These are phyloP conservation scores for Rhynchospora breviuscula DNA, from an alignment of 176 grass and related monocot genomes.

Conservation along the genomic window DNA sequence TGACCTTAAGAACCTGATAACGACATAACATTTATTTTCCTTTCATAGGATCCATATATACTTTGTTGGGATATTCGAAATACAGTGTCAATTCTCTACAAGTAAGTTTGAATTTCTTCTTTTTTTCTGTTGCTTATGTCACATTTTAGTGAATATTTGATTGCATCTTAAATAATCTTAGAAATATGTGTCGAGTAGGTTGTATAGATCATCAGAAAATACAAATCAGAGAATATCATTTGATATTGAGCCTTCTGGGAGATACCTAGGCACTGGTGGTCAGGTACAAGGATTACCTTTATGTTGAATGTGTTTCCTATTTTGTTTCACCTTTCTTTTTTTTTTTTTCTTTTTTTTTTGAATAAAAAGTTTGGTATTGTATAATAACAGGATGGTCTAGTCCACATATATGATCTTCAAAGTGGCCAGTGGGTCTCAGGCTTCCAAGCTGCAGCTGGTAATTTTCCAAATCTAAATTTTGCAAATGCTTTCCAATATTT, in stretches of 20 bases:
- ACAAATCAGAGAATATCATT: constrained; percentile 95
- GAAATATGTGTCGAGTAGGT: constrained; percentile 34
- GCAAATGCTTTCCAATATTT: not conserved
- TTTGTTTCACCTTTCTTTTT: constrained; percentile 14
- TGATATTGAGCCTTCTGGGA: constrained; percentile 92
- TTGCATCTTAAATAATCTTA: not conserved
- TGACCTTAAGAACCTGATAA: not conserved
- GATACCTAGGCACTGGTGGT: constrained; percentile 78
- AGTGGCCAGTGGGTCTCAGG: constrained; percentile 64
- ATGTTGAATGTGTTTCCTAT: constrained; percentile 17
- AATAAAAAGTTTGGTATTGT: constrained; percentile 12
- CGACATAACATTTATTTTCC: constrained; percentile 21
- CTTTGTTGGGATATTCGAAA: constrained; percentile 98
- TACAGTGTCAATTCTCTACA: constrained; percentile 78
- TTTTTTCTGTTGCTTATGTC: not conserved
- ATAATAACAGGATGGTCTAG: constrained; percentile 65
- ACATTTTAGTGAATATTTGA: constrained; percentile 10
- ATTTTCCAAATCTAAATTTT: constrained; percentile 6
- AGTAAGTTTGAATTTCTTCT: constrained; percentile 48
- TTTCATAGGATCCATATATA: constrained; percentile 86
- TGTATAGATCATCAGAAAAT: constrained; percentile 81
- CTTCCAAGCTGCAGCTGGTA: constrained; percentile 92
- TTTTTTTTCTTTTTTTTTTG: constrained; percentile 27
- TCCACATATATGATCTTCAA: constrained; percentile 91
- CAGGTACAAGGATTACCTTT: constrained; percentile 38